phyloP scores from a whole-genome alignment of 352 stramenopile species.

The Pythium insidiosum region DNA sequence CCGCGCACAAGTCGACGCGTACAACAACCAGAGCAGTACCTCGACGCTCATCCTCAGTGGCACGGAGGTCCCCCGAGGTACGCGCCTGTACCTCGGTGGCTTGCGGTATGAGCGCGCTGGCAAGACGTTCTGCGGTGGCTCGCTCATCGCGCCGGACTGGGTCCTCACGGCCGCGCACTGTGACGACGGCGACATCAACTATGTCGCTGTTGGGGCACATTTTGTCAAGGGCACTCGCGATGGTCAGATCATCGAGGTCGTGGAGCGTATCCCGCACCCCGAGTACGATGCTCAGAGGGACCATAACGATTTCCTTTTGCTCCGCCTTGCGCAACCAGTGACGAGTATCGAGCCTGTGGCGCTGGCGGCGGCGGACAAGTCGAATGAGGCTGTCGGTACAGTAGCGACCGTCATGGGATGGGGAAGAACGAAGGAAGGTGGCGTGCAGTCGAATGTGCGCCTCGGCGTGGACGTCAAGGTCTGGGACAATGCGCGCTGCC shows the following conservation, averaged over 20 bases:
- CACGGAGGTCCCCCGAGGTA: neutral
- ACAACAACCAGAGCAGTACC: neutral
- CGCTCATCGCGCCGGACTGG: slow-evolving; percentile 20
- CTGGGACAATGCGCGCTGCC: slow-evolving; percentile 21
- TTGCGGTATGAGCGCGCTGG: neutral
- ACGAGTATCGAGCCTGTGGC: slow-evolving; percentile 11
- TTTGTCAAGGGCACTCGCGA: slow-evolving; percentile 14
- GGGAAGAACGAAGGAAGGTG: slow-evolving; percentile 10
- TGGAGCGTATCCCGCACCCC: slow-evolving; percentile 16
- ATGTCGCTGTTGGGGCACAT: slow-evolving; percentile 18
- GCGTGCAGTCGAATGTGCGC: slow-evolving; percentile 13
- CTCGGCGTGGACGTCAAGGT: slow-evolving; percentile 20
- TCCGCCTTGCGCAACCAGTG: slow-evolving; percentile 14
- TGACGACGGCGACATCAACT: slow-evolving; percentile 7
- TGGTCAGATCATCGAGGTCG: slow-evolving; percentile 12
- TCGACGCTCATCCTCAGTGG: slow-evolving; percentile 1
- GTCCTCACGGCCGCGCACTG: slow-evolving; percentile 25
- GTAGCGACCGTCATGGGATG: slow-evolving; percentile 16
- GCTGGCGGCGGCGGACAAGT: slow-evolving; percentile 5
- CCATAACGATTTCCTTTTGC: slow-evolving; percentile 18
- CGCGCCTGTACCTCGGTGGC: neutral
- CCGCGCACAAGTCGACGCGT: too few species aligned
- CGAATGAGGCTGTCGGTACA: slow-evolving; percentile 5
- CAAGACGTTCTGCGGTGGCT: slow-evolving; percentile 17
- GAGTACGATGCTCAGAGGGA: slow-evolving; percentile 7